phyloP scores from a whole-genome alignment of 1,284 basidiomycete genomes.

The Flammula alnicola region DNA sequence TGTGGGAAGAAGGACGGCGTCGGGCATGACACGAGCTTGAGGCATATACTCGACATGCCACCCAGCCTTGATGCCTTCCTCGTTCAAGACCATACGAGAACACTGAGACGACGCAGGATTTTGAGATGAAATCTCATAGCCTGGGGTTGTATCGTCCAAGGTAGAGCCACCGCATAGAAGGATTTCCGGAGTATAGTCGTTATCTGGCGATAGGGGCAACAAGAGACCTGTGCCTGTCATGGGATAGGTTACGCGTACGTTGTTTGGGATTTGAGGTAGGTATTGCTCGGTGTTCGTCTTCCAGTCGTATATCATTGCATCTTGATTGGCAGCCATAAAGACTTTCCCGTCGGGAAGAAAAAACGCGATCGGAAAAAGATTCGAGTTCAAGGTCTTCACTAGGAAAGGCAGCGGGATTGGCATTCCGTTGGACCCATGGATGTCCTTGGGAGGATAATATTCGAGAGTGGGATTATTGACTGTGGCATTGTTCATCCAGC shows the following conservation, averaged over 20 bases:
- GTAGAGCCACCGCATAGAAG: conserved; percentile 81
- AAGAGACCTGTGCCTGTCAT: conserved; percentile 76
- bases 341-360: conserved; percentile 73
- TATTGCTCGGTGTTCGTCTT: conserved; percentile 62
- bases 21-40: conserved; percentile 74
- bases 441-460: conserved; percentile 78
- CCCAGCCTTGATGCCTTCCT: conserved; percentile 66
- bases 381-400: conserved; percentile 74
- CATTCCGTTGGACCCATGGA: conserved; percentile 66
- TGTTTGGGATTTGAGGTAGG: conserved; percentile 77
- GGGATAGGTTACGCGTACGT: conserved; percentile 82
- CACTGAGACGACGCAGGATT: conserved; percentile 77
- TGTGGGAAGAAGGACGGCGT: conserved; percentile 82
- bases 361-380: conserved; percentile 82
- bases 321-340: conserved; percentile 81
- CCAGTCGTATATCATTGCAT: conserved; percentile 85
- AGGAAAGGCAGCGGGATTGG: conserved; percentile 69
- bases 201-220: conserved; percentile 68
- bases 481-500: conserved; percentile 81
- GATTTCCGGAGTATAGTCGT: conserved; percentile 70
- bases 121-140: conserved; percentile 69
- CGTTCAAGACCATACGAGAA: conserved; percentile 67
- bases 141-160: conserved; percentile 63
- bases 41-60: conserved; percentile 83
- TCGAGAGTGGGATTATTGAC: conserved; percentile 84